Evolutionary conservation across 768 basidiomycete genomes (phyloP).

Genomic region (Suillus decipiens): DNA sequence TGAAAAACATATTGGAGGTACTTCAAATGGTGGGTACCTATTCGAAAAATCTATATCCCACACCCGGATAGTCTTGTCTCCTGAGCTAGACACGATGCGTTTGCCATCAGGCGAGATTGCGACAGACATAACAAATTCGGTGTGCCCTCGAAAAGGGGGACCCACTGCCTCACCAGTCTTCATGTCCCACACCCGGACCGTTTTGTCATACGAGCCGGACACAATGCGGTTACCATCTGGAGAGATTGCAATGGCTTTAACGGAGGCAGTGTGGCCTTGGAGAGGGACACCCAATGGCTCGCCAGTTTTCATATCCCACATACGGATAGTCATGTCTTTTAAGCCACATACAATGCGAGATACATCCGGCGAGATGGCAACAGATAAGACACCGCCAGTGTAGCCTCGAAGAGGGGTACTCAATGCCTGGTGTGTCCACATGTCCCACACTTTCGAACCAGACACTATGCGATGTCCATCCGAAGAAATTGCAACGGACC

Average conservation of each 20-base stretch:
- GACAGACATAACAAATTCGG: background rate
- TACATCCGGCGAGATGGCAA: background rate
- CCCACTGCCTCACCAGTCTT: background rate
- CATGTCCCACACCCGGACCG: background rate
- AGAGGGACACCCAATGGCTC: background rate
- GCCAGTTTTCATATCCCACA: background rate
- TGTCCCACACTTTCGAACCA: background rate
- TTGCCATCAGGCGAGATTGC: constrained; percentile 6
- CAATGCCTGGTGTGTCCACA: background rate
- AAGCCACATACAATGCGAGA: background rate
- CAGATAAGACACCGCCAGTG: background rate
- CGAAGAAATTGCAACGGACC: background rate
- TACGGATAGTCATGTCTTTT: background rate
- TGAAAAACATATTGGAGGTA: background rate
- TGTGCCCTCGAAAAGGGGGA: background rate
- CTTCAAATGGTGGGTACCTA: no score
- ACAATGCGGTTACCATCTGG: background rate
- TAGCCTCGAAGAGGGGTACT: background rate
- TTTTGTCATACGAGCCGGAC: background rate
- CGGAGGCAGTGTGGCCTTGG: background rate
- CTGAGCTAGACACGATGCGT: background rate
- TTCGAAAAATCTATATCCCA: background rate
- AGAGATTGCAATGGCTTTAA: background rate
- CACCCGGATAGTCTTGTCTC: background rate
- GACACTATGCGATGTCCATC: background rate